Percentiles rank a stretch among this genome's conserved stretches.
phyloP scores from a whole-genome alignment of 805 yeast genomes.

The Jamesozyma hellenica region DNA sequence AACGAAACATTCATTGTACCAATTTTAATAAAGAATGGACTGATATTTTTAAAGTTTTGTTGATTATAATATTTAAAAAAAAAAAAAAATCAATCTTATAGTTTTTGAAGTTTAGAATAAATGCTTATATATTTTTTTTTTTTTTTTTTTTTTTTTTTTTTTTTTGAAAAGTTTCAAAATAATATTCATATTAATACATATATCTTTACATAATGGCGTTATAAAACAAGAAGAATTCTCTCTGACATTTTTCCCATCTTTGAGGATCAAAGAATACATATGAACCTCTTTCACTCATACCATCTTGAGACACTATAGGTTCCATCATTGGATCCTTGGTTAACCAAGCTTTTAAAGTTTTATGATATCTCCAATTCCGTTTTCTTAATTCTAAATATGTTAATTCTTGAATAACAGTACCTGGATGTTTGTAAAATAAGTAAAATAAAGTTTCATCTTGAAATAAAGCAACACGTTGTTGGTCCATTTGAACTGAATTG shows the following conservation, averaged over 20 bases:
- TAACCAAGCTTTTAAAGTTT: conserved; percentile 90
- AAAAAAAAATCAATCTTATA: not conserved
- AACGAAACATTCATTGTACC: too few relatives aligned
- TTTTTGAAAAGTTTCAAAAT: too few relatives aligned
- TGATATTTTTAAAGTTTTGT: too few relatives aligned
- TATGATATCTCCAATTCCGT: conserved; percentile 95
- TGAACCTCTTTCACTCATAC: conserved; percentile 74
- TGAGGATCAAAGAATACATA: conserved; percentile 93
- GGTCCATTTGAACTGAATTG: conserved; percentile 28
- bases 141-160: too few relatives aligned
- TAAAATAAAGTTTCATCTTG: conserved; percentile 90
- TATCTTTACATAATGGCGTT: conserved; percentile 50
- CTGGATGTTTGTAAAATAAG: conserved; percentile 87
- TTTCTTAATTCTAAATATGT: conserved; percentile 85
- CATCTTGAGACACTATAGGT: conserved; percentile 72
- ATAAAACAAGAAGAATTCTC: conserved; percentile 51
- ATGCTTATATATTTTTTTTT: too few relatives aligned
- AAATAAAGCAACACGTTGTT: conserved; percentile 47
- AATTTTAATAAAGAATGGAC: too few relatives aligned
- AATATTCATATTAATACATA: too few relatives aligned
- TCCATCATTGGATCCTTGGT: conserved; percentile 88
- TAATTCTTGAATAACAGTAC: conserved; percentile 85
- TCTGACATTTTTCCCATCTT: conserved; percentile 88
- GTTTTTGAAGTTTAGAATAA: not conserved
- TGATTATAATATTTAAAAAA: too few relatives aligned